Evolutionary conservation across 169 alveolate genomes (phyloP), one percentile per base, ranked within the genome.

Genomic region (Plasmodium gallinaceum): DNA sequence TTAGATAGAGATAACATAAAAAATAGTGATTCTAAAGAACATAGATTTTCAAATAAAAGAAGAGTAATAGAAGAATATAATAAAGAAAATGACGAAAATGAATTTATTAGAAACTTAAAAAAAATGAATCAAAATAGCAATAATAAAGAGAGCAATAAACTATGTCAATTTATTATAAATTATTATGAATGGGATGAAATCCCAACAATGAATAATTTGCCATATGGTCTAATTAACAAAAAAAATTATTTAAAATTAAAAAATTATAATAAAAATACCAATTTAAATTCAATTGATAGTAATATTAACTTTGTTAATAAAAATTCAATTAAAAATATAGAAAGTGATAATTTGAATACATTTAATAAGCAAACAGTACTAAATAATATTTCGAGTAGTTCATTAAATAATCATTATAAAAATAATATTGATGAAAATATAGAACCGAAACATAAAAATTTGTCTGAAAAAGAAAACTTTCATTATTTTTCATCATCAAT

Each of bases 221-320:
- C 91, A 18, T 83, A 83, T 83, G 91, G 91, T n/a, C 68, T 83
- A 83, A 66, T 83, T 83, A 71, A 71, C 7, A 83, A 62, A 62
- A 72, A 66, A 4, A 83, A 83, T n/a, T 16, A 83, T 20, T 18
- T 32, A 9, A 22, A 45, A 0, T 57, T 64, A 69, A 45, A 75
- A 37, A 26, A 54, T 2, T 45, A 10, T 54, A 10, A 45, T 1
- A 66, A 12, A 1, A 26, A 39, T 14, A 39, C 8, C 69, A 22
- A 39, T 14, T 24, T 16, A 32, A 8, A 20, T 46, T 43, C 10
- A 22, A 46, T 12, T 22, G 75, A 52, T 7, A 45, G 45, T 18
- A 32, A 45, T 18, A 42, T 6, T 16, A 12, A 22, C 20, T 48
- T 10, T n/a, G 14, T 14, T 60, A 45, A 16, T 58, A 48, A 32